A percentile compares a stretch with the other conserved stretches of the same genome.
phyloP scores from a whole-genome alignment of 352 stramenopile genomes.

The Pythium coloratum region DNA sequence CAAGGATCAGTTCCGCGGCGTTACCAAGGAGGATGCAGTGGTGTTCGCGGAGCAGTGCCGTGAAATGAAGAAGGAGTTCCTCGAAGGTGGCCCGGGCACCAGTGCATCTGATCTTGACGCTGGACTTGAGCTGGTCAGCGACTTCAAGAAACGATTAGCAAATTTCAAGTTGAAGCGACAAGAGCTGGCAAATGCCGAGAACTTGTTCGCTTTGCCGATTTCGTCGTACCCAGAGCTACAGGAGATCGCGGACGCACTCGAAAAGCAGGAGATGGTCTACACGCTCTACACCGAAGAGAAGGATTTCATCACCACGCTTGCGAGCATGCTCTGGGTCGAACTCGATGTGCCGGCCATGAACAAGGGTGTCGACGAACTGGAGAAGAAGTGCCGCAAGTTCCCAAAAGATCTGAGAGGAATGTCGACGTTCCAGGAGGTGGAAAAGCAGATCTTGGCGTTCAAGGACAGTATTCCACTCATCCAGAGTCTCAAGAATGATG shows the following conservation, averaged over 20 bases:
- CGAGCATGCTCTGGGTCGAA: constrained; percentile 92
- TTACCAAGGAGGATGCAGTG: constrained; percentile 91
- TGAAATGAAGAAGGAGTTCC: constrained; percentile 86
- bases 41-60: constrained; percentile 89
- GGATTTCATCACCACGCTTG: constrained; percentile 90
- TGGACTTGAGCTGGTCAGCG: constrained; percentile 84
- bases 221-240: constrained; percentile 91
- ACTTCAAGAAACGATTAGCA: constrained; percentile 82
- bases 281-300: constrained; percentile 92
- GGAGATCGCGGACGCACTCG: constrained; percentile 80
- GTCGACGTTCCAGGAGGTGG: constrained; percentile 90
- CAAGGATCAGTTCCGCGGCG: constrained; percentile 93
- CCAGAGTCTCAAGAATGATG: constrained; percentile 93
- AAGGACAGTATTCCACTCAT: constrained; percentile 94
- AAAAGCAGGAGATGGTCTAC: constrained; percentile 91
- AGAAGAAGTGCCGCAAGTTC: constrained; percentile 92
- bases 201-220: constrained; percentile 91
- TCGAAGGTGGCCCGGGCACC: constrained; percentile 81
- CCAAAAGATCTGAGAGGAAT: constrained; percentile 90
- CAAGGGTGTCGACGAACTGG: constrained; percentile 91
- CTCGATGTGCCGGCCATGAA: constrained; percentile 91
- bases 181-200: constrained; percentile 93
- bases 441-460: constrained; percentile 92
- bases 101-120: constrained; percentile 86
- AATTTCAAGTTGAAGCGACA: constrained; percentile 76